Evolutionary conservation across 2,329 filamentous ascomycete genomes (phyloP).

Genomic region (Tetracladium maxilliforme): DNA sequence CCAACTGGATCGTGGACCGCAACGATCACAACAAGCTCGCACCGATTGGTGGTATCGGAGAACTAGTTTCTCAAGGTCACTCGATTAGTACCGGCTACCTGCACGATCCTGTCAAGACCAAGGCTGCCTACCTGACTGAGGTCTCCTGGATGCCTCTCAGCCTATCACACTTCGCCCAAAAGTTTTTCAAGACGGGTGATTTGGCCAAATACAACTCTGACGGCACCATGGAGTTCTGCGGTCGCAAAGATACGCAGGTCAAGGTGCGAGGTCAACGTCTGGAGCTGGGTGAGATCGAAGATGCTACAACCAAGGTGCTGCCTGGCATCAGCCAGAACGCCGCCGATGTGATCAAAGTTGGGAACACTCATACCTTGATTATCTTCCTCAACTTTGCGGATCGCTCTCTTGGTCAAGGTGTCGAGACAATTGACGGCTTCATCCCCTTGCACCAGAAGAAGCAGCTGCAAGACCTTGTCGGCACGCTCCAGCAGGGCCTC

Average conservation of each 20-base stretch:
- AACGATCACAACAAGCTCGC: conserved; percentile 5
- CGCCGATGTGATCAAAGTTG: no score
- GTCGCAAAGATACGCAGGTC: conserved; percentile 71
- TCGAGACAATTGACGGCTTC: no score
- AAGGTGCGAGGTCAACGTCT: conserved; percentile 77
- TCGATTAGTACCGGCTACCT: conserved; percentile 5
- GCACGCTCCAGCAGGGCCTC: no score
- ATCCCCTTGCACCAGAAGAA: no score
- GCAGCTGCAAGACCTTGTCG: no score
- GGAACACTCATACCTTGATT: no score
- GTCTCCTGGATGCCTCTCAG: conserved; percentile 3
- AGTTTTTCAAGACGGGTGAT: conserved; percentile 58
- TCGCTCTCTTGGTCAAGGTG: no score
- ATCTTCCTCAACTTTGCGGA: no score
- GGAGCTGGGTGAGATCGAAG: conserved; percentile 67
- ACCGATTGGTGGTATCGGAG: conserved; percentile 22
- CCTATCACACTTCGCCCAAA: conserved; percentile 18
- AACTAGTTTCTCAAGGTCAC: conserved; percentile 38
- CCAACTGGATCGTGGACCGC: conserved; percentile 2
- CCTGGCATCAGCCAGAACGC: no score
- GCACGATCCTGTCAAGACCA: conserved; percentile 3
- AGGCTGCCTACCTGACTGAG: conserved; percentile 4
- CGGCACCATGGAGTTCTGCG: conserved; percentile 69
- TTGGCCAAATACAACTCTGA: conserved; percentile 53
- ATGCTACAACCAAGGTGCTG: no score